A percentile compares a stretch with the other conserved stretches of the same genome.
These are phyloP conservation scores for Lophium mytilinum DNA, from an alignment of 495 filamentous ascomycete genomes.

Conservation along the genomic window DNA sequence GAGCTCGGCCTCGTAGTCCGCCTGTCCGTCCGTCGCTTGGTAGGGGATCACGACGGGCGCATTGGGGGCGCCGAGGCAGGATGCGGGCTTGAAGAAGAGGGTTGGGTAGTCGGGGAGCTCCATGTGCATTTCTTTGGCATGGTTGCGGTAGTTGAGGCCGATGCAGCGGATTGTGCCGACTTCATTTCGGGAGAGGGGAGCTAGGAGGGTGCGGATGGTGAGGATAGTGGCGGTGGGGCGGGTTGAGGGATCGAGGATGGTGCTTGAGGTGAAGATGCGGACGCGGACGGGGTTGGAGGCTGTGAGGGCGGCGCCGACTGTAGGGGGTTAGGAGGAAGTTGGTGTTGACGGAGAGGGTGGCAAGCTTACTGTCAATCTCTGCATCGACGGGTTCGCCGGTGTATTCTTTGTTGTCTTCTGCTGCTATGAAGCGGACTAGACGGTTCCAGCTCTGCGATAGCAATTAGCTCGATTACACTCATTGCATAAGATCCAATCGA, in stretches of 20 bases:
- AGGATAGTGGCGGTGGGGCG: conserved; percentile 30
- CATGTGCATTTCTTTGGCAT: conserved; percentile 69
- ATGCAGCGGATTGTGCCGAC: conserved; percentile 70
- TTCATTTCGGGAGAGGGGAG: conserved; percentile 60
- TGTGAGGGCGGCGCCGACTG: too few species aligned
- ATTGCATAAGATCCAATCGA: too few species aligned
- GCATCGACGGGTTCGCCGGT: too few species aligned
- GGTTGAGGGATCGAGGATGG: not conserved
- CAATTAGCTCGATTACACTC: too few species aligned
- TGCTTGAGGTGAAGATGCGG: not conserved
- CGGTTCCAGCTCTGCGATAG: too few species aligned
- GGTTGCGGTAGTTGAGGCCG: conserved; percentile 73
- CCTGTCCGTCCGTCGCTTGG: conserved; percentile 50
- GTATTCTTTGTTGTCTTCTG: too few species aligned
- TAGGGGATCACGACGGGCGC: conserved; percentile 60
- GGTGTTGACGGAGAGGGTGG: too few species aligned
- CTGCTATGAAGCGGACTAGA: too few species aligned
- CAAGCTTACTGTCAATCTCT: too few species aligned
- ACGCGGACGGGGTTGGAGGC: not conserved
- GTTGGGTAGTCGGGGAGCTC: conserved; percentile 69
- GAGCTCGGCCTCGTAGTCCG: conserved; percentile 82
- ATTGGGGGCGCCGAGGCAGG: conserved; percentile 59
- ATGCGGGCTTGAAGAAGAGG: conserved; percentile 76
- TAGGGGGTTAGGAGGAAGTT: too few species aligned
- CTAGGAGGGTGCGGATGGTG: conserved; percentile 52